A percentile compares a stretch with the other conserved stretches of the same genome.
phyloP scores from a whole-genome alignment of 495 filamentous ascomycete species.

The Xylaria longipes region DNA sequence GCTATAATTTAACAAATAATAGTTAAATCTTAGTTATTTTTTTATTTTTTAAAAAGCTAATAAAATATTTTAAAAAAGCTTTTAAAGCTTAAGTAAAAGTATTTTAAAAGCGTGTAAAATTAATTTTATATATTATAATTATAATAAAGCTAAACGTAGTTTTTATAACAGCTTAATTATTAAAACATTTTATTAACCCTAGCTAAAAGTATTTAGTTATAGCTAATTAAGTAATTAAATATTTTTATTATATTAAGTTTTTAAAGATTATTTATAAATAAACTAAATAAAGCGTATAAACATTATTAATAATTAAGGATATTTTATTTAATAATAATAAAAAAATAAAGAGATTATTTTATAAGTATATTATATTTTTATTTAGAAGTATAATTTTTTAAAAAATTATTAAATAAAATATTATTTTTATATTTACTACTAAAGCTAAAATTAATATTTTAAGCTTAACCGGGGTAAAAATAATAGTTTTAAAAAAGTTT shows the following conservation, averaged over 20 bases:
- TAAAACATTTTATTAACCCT: neutral
- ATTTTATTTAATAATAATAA: neutral
- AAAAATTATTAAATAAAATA: neutral
- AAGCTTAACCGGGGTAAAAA: neutral
- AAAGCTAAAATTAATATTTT: neutral
- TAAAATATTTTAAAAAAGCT: neutral
- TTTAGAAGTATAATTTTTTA: neutral
- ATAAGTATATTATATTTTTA: slow-evolving; percentile 1
- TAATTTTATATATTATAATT: neutral
- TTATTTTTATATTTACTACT: neutral
- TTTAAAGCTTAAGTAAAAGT: neutral
- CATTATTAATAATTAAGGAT: too few relatives aligned
- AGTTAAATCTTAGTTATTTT: too few relatives aligned
- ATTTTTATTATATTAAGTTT: neutral
- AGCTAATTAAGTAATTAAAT: neutral
- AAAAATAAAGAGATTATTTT: neutral
- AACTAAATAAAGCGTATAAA: neutral
- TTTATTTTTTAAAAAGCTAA: neutral
- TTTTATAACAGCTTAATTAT: neutral
- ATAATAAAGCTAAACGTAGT: neutral
- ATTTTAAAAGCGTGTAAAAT: neutral
- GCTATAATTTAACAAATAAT: too few relatives aligned
- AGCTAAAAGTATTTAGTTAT: too few relatives aligned
- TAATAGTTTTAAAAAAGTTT: neutral
- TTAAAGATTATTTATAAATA: neutral